Conservation (phyloP, 75 land plant genomes). For the Ceratopteris richardii region DNA sequence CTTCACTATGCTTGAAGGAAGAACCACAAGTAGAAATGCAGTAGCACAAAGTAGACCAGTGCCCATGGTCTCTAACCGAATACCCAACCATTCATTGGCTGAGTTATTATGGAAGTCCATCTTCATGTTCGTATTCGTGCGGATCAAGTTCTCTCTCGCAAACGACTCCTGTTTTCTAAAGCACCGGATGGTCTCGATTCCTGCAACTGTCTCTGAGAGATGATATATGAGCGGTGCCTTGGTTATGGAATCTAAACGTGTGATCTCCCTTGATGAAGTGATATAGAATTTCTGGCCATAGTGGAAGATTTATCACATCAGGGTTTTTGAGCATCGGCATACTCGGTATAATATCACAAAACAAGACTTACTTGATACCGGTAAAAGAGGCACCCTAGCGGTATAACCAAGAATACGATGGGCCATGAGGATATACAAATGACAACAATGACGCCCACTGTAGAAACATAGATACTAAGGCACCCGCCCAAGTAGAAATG, state of each 20-base stretch:
- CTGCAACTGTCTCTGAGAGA: conserved; percentile 17
- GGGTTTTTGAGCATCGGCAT: too few species aligned
- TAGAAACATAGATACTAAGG: conserved; percentile 43
- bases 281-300: conserved; percentile 4
- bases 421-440: conserved; percentile 87
- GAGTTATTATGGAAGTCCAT: conserved; percentile 20
- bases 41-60: conserved; percentile 3
- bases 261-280: conserved; percentile 12
- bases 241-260: conserved; percentile 12
- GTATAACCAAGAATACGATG: conserved; percentile 52
- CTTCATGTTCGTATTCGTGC: conserved; percentile 12
- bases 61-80: conserved; percentile 11
- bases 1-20: conserved; percentile 5
- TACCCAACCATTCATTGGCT: conserved; percentile 15
- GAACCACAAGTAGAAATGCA: conserved; percentile 10
- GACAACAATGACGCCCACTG: conserved; percentile 50
- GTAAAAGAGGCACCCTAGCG: conserved; percentile 58
- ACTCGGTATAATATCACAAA: too few species aligned
- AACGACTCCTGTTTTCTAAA: conserved; percentile 10
- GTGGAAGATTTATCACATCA: too few species aligned
- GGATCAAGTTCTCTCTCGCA: neutral
- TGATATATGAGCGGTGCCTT: conserved; percentile 16
- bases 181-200: conserved; percentile 10
- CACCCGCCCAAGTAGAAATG: conserved; percentile 53
- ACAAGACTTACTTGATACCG: conserved; percentile 78